Evolutionary conservation across 75 land plant species (phyloP), one percentile per base, ranked within the genome.

Genomic region (Pinus albicaulis): DNA sequence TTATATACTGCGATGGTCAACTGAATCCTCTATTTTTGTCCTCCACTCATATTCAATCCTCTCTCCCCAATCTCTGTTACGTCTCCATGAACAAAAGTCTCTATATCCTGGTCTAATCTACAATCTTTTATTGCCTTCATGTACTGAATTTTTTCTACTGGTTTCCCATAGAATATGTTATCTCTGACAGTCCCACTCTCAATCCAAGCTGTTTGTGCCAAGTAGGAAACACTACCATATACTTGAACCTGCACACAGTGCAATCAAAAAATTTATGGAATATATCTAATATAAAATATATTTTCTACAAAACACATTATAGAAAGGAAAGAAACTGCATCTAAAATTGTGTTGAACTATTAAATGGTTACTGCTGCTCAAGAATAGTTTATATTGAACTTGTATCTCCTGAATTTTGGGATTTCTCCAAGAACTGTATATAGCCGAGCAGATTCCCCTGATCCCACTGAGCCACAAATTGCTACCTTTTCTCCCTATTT

Each of bases 201-300:
- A 68, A 96, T 96, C 99, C 99, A 96, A 22, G 96, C 85, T 3
- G 91, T 83, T 70, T 96, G 97, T 28, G 94, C 84, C 44, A 96
- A 92, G 84, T 91, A 96, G 24, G 99, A 96, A 61, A 82, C 84
- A 20, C 80, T 85, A 8, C 92, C 94, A 74, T 92, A 82, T 17
- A 96, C 78, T 76, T 84, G 82, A 25, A 92, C 90, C n/a, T 94
- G 78, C 59, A 59, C 17, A 57, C 57, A 79, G 19, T 23, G 53
- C 52, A 25, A 7, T 38, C 56, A 38, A 68, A 0, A 13, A 25
- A 8, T 31, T n/a, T 13, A 64, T 64, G 14, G 17, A 3, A 64
- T 15, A 3, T 31, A 14, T 19, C 38, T 14, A 31, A n/a, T 36
- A 64, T 28, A n/a, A 12, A 64, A 23, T 15, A 62, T 25, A 7